Base-by-base conservation (phyloP, 2,329 filamentous ascomycete species). In the Exophiala viscosa region DNA sequence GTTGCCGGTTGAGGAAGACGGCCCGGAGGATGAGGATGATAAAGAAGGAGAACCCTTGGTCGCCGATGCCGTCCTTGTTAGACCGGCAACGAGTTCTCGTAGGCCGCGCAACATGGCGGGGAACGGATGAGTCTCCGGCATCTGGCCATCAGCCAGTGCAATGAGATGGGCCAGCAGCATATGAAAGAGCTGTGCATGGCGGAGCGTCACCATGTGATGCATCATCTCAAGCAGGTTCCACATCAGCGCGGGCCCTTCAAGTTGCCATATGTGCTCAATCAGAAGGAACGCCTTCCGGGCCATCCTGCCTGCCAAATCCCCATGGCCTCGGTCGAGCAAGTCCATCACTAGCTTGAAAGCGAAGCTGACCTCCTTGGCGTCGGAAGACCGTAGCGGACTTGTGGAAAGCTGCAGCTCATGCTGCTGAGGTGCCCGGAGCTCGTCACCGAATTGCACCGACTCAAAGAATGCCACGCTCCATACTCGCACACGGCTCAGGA, bases 221-320 rank as follows among this genome's bases (percentile, higher is more conserved):
- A 52, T 47, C 5, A 52, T 39, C 34, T 52, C 49, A 17, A 47
- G 42, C 42, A 52, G 15, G 17, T 52, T 52, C 49, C 49, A 52
- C 42, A 52, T 17, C 33, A 52, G 20, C n/a, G 23, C 49, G 11
- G 49, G 49, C 4, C 14, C 34, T 8, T 52, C 49, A 13, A 52
- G 32, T 13, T 23, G 20, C 35, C 47, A 47, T 14, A 47, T 52
- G 10, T 52, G 33, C 34, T 52, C 42, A 11, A 47, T 11, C 33
- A 47, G 34, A 9, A 52, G 18, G 31, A 52, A 47, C 14, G 49
- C 49, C 34, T 52, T 52, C 15, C 49, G 42, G 15, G 34, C 35
- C 42, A 41, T 52, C 34, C 44, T 47, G 32, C 42, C 49, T 8
- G 43, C 42, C 17, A 47, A 14, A 17, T 40, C 32, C 3, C 49